Evolutionary conservation across 495 filamentous ascomycete species (phyloP), one percentile per base, ranked within the genome.

Genomic region (Penicillium crystallinum): DNA sequence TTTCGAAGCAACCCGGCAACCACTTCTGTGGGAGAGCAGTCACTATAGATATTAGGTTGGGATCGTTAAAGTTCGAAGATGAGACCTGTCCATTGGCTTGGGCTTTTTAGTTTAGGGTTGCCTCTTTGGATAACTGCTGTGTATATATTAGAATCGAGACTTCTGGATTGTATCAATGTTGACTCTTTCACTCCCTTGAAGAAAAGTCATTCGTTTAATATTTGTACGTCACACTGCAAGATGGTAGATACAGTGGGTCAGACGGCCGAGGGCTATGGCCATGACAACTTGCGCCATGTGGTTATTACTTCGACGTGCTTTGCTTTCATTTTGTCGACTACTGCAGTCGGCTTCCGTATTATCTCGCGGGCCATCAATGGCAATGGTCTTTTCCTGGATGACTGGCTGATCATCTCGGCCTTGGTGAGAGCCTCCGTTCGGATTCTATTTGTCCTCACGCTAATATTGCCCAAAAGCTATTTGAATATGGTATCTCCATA

Each of bases 271-370:
- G 60, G 56, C 7, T 49, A 54, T 36, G 50, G 56, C 19, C 57
- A 61, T 34, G 53, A 58, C 18, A 61, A 64, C 19, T 36, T 64
- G n/a, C 58, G 55, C 2, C 57, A 64, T 61, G 58, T 64, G 22
- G 54, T 64, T 27, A 56, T 64, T 14, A 64, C 58, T 3, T 49
- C 61, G 17, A 61, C 61, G 7, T 64, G 58, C 35, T 61, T 64
- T 31, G 58, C 61, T 2, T 61, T 64, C 34, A 61, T 61, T 3
- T 35, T 64, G 37, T 64, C 61, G 12, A 64, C 54, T 1, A 54
- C 52, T 1, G 58, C 62, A 10, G 56, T 65, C 9, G 53, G 34
- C n/a, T 62, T 62, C 39, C 55, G 59, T 2, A 45, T 65, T 14
- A 36, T 65, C 15, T 59, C 62, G n/a, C 49, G 62, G 35, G 56